Conservation (phyloP, 2,329 filamentous ascomycete genomes). For the Verticillium longisporum region DNA sequence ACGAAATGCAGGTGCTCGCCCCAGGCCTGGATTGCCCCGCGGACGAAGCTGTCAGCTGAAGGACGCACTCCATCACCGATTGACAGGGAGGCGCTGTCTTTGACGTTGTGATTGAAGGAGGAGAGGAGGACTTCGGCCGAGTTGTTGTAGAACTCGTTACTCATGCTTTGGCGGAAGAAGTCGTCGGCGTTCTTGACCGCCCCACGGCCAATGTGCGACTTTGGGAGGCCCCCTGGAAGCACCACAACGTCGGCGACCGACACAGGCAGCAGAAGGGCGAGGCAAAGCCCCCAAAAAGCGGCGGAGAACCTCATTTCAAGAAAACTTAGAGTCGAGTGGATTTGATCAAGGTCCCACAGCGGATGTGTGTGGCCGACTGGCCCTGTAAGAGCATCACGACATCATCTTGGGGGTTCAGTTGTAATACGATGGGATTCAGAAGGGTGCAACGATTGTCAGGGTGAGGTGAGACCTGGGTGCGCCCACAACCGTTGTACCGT, state of each 20-base stretch:
- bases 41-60: constrained; percentile 30
- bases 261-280: neutral
- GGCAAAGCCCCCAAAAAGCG: neutral
- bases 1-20: constrained; percentile 40
- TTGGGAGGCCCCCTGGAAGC: neutral
- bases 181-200: neutral
- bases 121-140: neutral
- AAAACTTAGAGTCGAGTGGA: too few species aligned
- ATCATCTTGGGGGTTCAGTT: too few species aligned
- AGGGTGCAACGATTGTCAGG: too few species aligned
- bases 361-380: too few species aligned
- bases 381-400: too few species aligned
- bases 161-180: neutral
- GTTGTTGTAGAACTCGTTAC: constrained; percentile 1
- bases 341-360: too few species aligned
- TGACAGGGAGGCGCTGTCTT: neutral
- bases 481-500: too few species aligned
- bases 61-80: neutral
- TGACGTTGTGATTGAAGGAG: neutral
- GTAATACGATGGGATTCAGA: too few species aligned
- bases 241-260: neutral
- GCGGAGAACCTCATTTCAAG: neutral
- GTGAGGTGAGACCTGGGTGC: too few species aligned
- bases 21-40: constrained; percentile 39
- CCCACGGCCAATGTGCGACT: neutral